Percentiles rank a stretch among this genome's conserved stretches.
phyloP scores from a whole-genome alignment of 768 basidiomycete genomes.

The Suillus variegatus region DNA sequence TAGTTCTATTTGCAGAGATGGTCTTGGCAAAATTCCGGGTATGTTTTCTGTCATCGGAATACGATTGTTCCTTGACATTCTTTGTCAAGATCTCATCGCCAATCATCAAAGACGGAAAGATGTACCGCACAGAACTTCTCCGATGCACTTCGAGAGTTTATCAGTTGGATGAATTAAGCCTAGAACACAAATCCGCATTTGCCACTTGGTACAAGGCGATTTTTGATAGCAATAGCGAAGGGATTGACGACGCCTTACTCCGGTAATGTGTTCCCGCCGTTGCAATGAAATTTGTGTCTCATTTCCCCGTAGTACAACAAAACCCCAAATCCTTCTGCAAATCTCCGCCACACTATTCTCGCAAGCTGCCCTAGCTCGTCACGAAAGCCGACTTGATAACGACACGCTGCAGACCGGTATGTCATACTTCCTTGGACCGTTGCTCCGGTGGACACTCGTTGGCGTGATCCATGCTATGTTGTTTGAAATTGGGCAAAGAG shows the following conservation, averaged over 20 bases:
- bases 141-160: constrained; percentile 48
- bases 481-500: constrained; percentile 56
- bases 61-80: constrained; percentile 7
- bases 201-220: constrained; percentile 73
- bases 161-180: constrained; percentile 39
- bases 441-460: constrained; percentile 80
- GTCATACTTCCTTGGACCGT: constrained; percentile 71
- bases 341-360: constrained; percentile 69
- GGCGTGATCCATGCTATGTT: constrained; percentile 68
- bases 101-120: constrained; percentile 46
- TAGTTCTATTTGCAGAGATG: constrained; percentile 76
- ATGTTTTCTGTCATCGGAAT: constrained; percentile 19
- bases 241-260: constrained; percentile 79
- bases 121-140: constrained; percentile 52
- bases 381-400: constrained; percentile 58
- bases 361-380: constrained; percentile 53
- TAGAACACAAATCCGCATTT: constrained; percentile 47
- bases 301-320: constrained; percentile 56
- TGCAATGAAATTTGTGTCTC: neutral
- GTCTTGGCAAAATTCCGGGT: constrained; percentile 67
- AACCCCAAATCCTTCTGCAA: constrained; percentile 64
- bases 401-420: constrained; percentile 74
- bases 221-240: constrained; percentile 76
- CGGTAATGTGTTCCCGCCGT: constrained; percentile 40
- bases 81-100: constrained; percentile 49